Conservation (phyloP, 208 protist species). For the Wallacemonas collosoma region DNA sequence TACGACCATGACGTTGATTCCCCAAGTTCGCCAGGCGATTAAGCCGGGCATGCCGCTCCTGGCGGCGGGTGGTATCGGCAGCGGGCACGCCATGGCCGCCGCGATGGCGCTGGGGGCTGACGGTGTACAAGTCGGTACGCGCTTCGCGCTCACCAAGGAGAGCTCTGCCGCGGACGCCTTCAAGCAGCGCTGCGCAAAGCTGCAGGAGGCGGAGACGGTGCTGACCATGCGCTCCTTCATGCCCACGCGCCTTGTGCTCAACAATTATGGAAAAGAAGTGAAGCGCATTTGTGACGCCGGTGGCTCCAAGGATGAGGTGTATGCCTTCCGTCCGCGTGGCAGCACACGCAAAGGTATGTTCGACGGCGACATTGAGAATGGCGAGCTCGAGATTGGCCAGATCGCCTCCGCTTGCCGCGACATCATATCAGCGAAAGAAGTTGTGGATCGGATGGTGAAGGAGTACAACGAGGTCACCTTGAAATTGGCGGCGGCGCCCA, state of each 20-base stretch:
- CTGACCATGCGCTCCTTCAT: slow-evolving; percentile 68
- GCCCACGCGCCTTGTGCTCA: slow-evolving; percentile 62
- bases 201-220: slow-evolving; percentile 53
- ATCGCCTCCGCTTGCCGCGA: slow-evolving; percentile 48
- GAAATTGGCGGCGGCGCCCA: slow-evolving; percentile 12
- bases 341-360: slow-evolving; percentile 58
- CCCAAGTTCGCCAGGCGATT: slow-evolving; percentile 52
- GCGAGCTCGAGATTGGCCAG: slow-evolving; percentile 74
- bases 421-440: slow-evolving; percentile 36
- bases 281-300: slow-evolving; percentile 40
- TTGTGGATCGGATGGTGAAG: slow-evolving; percentile 52
- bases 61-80: slow-evolving; percentile 70
- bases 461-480: slow-evolving; percentile 42
- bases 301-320: slow-evolving; percentile 42
- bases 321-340: slow-evolving; percentile 42
- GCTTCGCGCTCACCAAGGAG: slow-evolving; percentile 74
- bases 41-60: slow-evolving; percentile 71
- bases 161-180: slow-evolving; percentile 49
- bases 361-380: slow-evolving; percentile 52
- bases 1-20: slow-evolving; percentile 68
- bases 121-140: slow-evolving; percentile 79
- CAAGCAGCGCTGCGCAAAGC: slow-evolving; percentile 47
- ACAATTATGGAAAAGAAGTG: slow-evolving; percentile 56
- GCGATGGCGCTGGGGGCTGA: slow-evolving; percentile 76
- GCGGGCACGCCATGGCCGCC: slow-evolving; percentile 57